These are phyloP conservation scores for Epichloe glyceriae DNA, from an alignment of 2,329 filamentous ascomycete species.

Conservation along the genomic window DNA sequence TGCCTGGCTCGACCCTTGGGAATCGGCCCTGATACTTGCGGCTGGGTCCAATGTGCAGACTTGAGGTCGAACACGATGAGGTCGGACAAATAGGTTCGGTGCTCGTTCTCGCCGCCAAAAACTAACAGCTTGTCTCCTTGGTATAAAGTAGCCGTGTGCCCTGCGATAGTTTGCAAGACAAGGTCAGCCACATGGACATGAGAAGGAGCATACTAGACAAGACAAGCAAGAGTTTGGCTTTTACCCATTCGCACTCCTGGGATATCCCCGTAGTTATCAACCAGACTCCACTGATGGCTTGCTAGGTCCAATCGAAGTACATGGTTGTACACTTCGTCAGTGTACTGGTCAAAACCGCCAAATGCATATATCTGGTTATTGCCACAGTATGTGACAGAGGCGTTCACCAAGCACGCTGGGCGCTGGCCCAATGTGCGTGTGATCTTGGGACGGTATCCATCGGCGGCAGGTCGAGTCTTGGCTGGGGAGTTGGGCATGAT, in stretches of 20 bases:
- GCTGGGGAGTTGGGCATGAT: slow-evolving; percentile 80
- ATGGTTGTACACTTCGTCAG: slow-evolving; percentile 98
- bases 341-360: slow-evolving; percentile 96
- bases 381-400: slow-evolving; percentile 95
- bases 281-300: slow-evolving; percentile 83
- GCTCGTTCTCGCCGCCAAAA: slow-evolving; percentile 96
- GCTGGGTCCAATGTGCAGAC: slow-evolving; percentile 90
- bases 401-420: slow-evolving; percentile 91
- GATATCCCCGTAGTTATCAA: slow-evolving; percentile 98
- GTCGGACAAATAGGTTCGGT: slow-evolving; percentile 87
- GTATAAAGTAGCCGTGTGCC: slow-evolving; percentile 89
- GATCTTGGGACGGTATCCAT: slow-evolving; percentile 75
- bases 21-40: slow-evolving; percentile 68
- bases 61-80: slow-evolving; percentile 92
- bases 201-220: background rate
- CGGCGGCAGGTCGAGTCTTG: slow-evolving; percentile 49
- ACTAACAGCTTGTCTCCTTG: slow-evolving; percentile 91
- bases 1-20: slow-evolving; percentile 87
- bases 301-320: slow-evolving; percentile 79
- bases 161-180: slow-evolving; percentile 30
- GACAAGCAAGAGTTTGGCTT: background rate
- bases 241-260: slow-evolving; percentile 90
- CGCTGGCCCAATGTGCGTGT: slow-evolving; percentile 66
- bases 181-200: slow-evolving; percentile 1
- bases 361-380: slow-evolving; percentile 98